These are phyloP conservation scores for Pseudotsuga menziesii DNA, from an alignment of 75 land plant species.

Conservation along the genomic window DNA sequence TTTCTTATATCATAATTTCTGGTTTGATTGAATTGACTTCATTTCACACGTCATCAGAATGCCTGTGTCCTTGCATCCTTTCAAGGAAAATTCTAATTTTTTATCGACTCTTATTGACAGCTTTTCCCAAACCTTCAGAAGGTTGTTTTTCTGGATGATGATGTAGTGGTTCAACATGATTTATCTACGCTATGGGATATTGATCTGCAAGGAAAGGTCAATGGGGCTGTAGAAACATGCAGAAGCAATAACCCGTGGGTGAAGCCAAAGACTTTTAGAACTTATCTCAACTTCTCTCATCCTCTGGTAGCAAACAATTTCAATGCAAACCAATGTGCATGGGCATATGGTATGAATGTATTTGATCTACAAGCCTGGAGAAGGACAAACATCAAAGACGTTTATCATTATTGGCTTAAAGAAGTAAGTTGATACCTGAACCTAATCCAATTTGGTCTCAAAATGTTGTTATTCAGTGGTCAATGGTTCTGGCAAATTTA, in stretches of 20 bases:
- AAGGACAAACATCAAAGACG: constrained; percentile 63
- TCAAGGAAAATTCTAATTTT: not conserved
- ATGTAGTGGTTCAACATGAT: constrained; percentile 85
- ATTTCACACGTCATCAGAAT: constrained; percentile 6
- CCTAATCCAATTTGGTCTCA: not conserved
- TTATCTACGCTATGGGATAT: constrained; percentile 72
- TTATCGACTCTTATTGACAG: constrained; percentile 30
- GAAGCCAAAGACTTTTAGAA: constrained; percentile 40
- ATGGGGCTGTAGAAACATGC: constrained; percentile 91
- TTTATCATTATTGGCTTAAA: constrained; percentile 82
- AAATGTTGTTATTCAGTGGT: not conserved
- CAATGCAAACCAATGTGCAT: constrained; percentile 76
- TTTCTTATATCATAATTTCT: not conserved
- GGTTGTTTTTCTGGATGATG: constrained; percentile 92
- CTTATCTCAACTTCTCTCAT: constrained; percentile 83
- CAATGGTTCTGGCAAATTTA: not conserved
- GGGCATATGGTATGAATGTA: constrained; percentile 94
- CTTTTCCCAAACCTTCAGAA: constrained; percentile 84
- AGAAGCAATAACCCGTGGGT: constrained; percentile 44
- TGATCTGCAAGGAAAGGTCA: constrained; percentile 81
- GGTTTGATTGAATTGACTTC: not conserved
- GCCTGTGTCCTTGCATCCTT: not conserved
- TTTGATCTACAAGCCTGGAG: constrained; percentile 91
- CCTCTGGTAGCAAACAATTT: constrained; percentile 52
- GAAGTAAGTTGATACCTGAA: constrained; percentile 37